Evolutionary conservation across 208 protist genomes (phyloP), one percentile per base, ranked within the genome.

Genomic region (Phytomonas sp.): DNA sequence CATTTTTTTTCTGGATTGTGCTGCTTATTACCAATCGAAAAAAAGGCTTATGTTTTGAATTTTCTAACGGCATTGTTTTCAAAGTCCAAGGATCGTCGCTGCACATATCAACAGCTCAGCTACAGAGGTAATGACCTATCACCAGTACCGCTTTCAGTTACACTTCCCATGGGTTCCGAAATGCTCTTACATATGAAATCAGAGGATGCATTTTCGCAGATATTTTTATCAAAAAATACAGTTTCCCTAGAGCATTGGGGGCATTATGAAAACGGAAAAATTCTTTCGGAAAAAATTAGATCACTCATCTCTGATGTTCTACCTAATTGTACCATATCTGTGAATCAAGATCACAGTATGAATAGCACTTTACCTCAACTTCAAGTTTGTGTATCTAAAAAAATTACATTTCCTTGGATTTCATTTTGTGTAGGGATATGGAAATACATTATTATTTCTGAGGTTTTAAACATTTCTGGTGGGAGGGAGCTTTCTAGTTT

Each of bases 31-130:
- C 19, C 32, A 40, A 65, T 56, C 19, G 26, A 49, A 11, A 30
- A 63, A 62, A 89, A 71, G 69, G 82, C 77, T 0, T 75, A 87
- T 68, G 75, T 82, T 30, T 49, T 93, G 12, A 80, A 72, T 56
- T 60, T 84, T 23, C 67, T 94, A 26, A 85, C 78, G 11, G 56
- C 80, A 11, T 67, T 93, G 62, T 95, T 93, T 69, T 80, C 87
- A 0, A 95, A 95, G 70, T 78, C 79, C 1, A 87, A 79, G 61
- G 90, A 95, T 69, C 77, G 87, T 0, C 84, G 90, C 8, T 91
- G 80, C 49, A 23, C 87, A 16, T 95, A 82, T 72, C 90, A 95
- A 67, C 86, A 91, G 64, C 45, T 72, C 8, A 81, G 60, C n/a
- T 72, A 4, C 29, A 30, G 36, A 23, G 63, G 70, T 4, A 34